Percentiles rank a stretch among this genome's conserved stretches.
Conservation (phyloP, 768 basidiomycete genomes). For the Coprinopsis marcescibilis region DNA sequence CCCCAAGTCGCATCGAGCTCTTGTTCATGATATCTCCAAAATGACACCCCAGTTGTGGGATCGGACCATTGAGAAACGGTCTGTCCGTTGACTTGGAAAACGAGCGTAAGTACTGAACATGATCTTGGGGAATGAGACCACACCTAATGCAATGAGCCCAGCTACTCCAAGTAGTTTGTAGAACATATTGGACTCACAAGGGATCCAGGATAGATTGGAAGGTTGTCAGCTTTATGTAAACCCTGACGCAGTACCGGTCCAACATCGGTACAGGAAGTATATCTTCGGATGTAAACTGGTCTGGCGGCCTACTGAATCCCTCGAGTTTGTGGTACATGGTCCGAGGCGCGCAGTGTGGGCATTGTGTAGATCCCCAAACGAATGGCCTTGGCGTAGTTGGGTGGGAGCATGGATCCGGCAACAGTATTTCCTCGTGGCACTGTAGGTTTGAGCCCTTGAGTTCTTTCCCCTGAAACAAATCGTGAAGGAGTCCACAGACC, state of each 20-base stretch:
- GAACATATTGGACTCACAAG: background rate
- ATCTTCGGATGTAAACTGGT: background rate
- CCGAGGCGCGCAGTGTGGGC: background rate
- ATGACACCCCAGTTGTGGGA: constrained; percentile 4
- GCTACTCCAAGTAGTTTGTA: background rate
- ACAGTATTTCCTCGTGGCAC: too few species aligned
- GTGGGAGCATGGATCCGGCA: too few species aligned
- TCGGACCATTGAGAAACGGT: constrained; percentile 9
- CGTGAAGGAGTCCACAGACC: too few species aligned
- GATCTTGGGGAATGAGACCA: background rate
- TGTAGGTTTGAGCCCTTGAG: too few species aligned
- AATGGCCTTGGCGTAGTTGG: too few species aligned
- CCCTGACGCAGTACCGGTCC: background rate
- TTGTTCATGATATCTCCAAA: constrained; percentile 4
- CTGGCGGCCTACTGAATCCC: background rate
- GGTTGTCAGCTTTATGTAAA: too few species aligned
- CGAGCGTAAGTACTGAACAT: background rate
- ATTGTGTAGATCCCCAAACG: background rate
- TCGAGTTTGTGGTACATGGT: background rate
- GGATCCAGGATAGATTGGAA: background rate
- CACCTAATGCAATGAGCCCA: background rate
- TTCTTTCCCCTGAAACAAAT: too few species aligned
- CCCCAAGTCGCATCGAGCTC: constrained; percentile 4
- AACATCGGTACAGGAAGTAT: background rate
- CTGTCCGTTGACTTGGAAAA: constrained; percentile 3